Evolutionary conservation across 73 alveolate species (phyloP), one percentile per base, ranked within the genome.

Genomic region (Effrenium voratum): DNA sequence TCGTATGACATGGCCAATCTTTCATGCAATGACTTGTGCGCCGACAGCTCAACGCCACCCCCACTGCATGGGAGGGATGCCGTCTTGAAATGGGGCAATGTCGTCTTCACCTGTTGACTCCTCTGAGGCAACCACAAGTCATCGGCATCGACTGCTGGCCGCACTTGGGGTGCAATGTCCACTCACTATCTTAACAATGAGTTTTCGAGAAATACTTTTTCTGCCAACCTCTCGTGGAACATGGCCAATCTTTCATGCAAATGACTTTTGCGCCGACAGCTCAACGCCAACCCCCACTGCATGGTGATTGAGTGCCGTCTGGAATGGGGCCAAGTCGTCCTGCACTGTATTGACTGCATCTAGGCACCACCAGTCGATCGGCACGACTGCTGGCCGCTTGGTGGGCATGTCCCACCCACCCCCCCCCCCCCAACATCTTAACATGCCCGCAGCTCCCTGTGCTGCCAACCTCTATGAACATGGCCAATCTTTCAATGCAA

Each of bases 41-140:
- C 92, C 92, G 75, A 82, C 92, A 82, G 92, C 92, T 82, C 92
- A 82, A 82, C 92, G 92, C 92, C 92, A 82, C 92, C 92, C 92
- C 92, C 92, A 81, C n/a, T 19, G 30, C 22, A 47, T 15, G 92
- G 92, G 75, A 46, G 5, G 46, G 5, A 81, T 46, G 46, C 75
- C 92, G 49, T 70, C 46, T 66, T 79, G 43, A 66, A 79, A 79
- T 79, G 90, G 90, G 90, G 90, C 90, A 22, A 38, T 22, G 8
- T 38, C 30, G 76, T 60, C 6, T 32, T 60, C 8, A 10, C 76
- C 30, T 60, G 76, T 22, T 22, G 30, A 60, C 30, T 22, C 19
- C 4, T 60, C 34, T 5, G 40, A 32, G 30, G 75, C 13, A 24
- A 32, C 82, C n/a, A 24, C 82, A 70, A 26, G n/a, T 34, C 40